Conservation (phyloP, 805 yeast species). For the Saccharomycopsis sp. region DNA sequence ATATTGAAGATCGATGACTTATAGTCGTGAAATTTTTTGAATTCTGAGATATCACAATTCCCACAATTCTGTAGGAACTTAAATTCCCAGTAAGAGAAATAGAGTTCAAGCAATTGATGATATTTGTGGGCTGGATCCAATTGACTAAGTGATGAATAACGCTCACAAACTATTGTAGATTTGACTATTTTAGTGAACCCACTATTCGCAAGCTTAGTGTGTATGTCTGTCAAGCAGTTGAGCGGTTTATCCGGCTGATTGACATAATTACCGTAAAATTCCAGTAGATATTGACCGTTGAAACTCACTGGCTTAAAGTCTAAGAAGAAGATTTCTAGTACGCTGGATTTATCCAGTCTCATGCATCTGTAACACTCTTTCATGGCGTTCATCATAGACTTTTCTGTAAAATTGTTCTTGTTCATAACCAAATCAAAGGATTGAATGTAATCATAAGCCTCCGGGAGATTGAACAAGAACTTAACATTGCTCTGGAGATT, state of each 20-base stretch:
- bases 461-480: neutral
- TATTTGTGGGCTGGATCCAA: neutral
- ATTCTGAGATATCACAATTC: neutral
- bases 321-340: neutral
- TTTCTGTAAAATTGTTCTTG: neutral
- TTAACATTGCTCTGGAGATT: neutral
- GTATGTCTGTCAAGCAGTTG: neutral
- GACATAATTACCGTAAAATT: neutral
- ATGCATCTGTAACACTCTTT: neutral
- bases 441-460: neutral
- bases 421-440: conserved; percentile 1
- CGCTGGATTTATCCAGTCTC: neutral
- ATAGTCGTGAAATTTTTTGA: neutral
- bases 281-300: neutral
- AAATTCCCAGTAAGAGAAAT: conserved; percentile 1
- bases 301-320: neutral
- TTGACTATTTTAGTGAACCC: neutral
- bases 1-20: neutral
- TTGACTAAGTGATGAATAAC: neutral
- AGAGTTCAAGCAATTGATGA: neutral
- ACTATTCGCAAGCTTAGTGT: neutral
- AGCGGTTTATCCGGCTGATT: neutral
- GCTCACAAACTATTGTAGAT: neutral
- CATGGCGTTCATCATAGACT: neutral
- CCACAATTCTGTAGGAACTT: neutral